Conservation (phyloP, 2,329 filamentous ascomycete species). For the Zymoseptoria tritici region DNA sequence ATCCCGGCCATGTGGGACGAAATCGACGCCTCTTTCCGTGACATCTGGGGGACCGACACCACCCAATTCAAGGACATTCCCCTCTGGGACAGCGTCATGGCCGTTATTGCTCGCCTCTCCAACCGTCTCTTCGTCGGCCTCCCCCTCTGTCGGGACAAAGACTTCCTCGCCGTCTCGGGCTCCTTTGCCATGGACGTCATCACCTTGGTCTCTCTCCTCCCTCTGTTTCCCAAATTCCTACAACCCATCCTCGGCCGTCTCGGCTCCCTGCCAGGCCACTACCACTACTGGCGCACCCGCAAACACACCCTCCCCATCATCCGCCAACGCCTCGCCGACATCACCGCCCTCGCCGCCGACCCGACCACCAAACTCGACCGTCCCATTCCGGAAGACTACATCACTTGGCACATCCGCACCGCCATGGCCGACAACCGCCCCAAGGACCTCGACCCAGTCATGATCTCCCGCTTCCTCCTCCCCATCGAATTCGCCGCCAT, state of each 20-base stretch:
- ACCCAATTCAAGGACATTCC: slow-evolving; percentile 30
- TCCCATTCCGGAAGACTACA: slow-evolving; percentile 46
- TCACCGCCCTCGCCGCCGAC: slow-evolving; percentile 39
- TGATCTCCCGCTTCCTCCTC: slow-evolving; percentile 46
- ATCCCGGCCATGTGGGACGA: slow-evolving; percentile 35
- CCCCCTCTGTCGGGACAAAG: slow-evolving; percentile 39
- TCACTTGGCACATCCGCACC: slow-evolving; percentile 51
- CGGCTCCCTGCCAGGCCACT: slow-evolving; percentile 40
- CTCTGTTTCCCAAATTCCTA: slow-evolving; percentile 41
- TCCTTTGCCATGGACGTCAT: slow-evolving; percentile 45
- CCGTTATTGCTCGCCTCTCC: slow-evolving; percentile 34
- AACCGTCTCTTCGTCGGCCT: slow-evolving; percentile 41
- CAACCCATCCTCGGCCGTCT: slow-evolving; percentile 39
- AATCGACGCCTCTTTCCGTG: slow-evolving; percentile 27
- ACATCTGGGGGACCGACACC: slow-evolving; percentile 33
- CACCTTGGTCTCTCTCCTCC: slow-evolving; percentile 38
- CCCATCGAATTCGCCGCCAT: slow-evolving; percentile 54
- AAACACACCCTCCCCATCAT: slow-evolving; percentile 43
- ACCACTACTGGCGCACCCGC: slow-evolving; percentile 41
- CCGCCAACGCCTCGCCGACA: slow-evolving; percentile 41
- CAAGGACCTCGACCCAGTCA: slow-evolving; percentile 41
- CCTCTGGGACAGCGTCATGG: slow-evolving; percentile 29
- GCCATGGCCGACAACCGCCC: slow-evolving; percentile 39
- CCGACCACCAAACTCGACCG: slow-evolving; percentile 35
- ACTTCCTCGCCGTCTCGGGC: slow-evolving; percentile 43